Evolutionary conservation across 2,329 filamentous ascomycete genomes (phyloP).

Genomic region (Fusarium sp.): DNA sequence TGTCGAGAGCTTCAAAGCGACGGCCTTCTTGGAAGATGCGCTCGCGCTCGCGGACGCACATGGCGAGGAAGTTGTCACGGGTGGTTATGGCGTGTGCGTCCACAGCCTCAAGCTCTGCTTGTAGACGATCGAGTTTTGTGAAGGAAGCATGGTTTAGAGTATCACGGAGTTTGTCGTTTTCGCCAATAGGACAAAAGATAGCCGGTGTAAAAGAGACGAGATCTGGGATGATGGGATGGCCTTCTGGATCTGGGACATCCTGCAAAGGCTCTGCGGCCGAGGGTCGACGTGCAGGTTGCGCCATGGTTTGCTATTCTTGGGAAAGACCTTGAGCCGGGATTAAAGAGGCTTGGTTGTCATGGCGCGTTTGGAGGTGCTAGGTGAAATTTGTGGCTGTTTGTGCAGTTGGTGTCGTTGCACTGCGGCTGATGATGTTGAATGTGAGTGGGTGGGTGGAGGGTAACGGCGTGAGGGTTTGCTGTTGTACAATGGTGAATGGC

Average conservation of each 20-base stretch:
- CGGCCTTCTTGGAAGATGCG: slow-evolving; percentile 49
- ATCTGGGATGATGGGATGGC: slow-evolving; percentile 26
- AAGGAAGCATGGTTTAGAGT: slow-evolving; percentile 5
- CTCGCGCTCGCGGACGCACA: slow-evolving; percentile 52
- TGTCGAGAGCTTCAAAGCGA: slow-evolving; percentile 33
- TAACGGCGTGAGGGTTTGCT: background rate
- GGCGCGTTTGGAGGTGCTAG: background rate
- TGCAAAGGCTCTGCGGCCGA: background rate
- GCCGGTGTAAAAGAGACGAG: slow-evolving; percentile 18
- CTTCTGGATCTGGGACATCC: slow-evolving; percentile 28
- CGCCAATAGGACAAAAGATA: slow-evolving; percentile 54
- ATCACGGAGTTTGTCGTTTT: slow-evolving; percentile 15
- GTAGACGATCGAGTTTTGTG: slow-evolving; percentile 39
- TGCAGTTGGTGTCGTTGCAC: slow-evolving; percentile 18
- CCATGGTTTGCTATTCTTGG: slow-evolving; percentile 19
- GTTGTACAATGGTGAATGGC: background rate
- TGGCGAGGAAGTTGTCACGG: slow-evolving; percentile 51
- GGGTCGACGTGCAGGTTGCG: slow-evolving; percentile 20
- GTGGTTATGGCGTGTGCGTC: slow-evolving; percentile 50
- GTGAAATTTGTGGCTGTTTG: slow-evolving; percentile 13
- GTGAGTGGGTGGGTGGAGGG: slow-evolving; percentile 5
- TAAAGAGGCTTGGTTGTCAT: background rate
- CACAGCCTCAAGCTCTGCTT: slow-evolving; percentile 39
- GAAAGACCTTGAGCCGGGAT: too few species aligned
- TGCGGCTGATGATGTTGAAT: slow-evolving; percentile 14